Evolutionary conservation across 2,329 filamentous ascomycete genomes (phyloP).

Genomic region (Rhexocercosporidium sp.): DNA sequence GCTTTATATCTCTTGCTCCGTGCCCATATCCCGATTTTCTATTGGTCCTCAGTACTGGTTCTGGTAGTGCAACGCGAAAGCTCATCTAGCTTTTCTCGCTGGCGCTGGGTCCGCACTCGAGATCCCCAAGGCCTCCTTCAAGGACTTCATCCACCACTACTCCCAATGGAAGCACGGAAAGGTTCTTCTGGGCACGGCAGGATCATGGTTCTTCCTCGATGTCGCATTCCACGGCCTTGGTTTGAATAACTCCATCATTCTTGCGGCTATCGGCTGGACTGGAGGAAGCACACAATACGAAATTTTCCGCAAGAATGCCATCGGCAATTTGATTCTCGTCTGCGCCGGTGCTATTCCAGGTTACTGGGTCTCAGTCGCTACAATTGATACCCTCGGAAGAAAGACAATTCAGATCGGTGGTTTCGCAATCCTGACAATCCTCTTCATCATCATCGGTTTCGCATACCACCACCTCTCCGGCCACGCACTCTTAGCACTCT

Average conservation of each 20-base stretch:
- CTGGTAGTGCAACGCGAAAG: neutral
- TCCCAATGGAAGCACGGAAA: slow-evolving; percentile 72
- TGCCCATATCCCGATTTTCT: neutral
- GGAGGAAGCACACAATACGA: slow-evolving; percentile 68
- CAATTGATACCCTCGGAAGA: slow-evolving; percentile 78
- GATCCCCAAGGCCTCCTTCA: slow-evolving; percentile 72
- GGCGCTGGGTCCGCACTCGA: slow-evolving; percentile 53
- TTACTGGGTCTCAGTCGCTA: slow-evolving; percentile 79
- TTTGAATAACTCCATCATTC: slow-evolving; percentile 75
- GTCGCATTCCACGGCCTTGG: slow-evolving; percentile 67
- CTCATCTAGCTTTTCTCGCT: neutral
- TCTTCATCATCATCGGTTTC: slow-evolving; percentile 69
- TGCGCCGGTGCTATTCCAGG: slow-evolving; percentile 81
- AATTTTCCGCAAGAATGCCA: slow-evolving; percentile 73
- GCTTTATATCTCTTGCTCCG: neutral
- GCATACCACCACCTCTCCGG: slow-evolving; percentile 56
- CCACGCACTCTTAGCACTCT: slow-evolving; percentile 61
- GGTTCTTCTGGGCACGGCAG: slow-evolving; percentile 77
- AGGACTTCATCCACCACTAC: slow-evolving; percentile 75
- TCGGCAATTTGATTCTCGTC: slow-evolving; percentile 76
- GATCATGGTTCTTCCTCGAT: slow-evolving; percentile 76
- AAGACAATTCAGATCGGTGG: slow-evolving; percentile 75
- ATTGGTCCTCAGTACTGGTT: slow-evolving; percentile 1
- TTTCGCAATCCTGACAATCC: slow-evolving; percentile 64
- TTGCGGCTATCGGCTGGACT: slow-evolving; percentile 75